Conservation (phyloP, 1,284 basidiomycete genomes). For the Kwoniella shivajii region DNA sequence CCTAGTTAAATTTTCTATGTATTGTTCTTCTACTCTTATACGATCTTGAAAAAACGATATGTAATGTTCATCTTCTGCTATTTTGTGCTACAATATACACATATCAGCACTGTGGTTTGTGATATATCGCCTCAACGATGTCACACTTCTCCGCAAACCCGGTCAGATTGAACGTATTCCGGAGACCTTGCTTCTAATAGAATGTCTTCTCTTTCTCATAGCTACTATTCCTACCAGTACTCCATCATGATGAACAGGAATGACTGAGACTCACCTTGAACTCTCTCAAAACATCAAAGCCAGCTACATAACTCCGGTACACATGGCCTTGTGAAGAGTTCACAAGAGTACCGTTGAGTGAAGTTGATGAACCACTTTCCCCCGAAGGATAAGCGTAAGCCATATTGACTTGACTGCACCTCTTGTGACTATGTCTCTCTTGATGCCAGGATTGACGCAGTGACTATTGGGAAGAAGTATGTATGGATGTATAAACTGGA, state of each 20-base stretch:
- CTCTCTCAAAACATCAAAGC: conserved; percentile 30
- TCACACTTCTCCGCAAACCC: too few species aligned
- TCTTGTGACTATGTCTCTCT: too few species aligned
- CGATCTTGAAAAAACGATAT: conserved; percentile 76
- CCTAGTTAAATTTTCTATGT: conserved; percentile 70
- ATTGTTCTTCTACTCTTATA: conserved; percentile 76
- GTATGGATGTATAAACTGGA: too few species aligned
- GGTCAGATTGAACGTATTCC: not conserved
- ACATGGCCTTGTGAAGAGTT: conserved; percentile 1
- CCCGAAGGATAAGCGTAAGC: conserved; percentile 37
- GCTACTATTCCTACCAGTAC: not conserved
- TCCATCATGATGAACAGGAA: not conserved
- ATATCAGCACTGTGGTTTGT: conserved; percentile 51
- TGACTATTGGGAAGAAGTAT: too few species aligned
- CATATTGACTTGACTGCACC: conserved; percentile 16
- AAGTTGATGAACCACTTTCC: conserved; percentile 9
- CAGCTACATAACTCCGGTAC: conserved; percentile 24
- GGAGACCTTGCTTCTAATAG: not conserved
- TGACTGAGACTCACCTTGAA: conserved; percentile 23
- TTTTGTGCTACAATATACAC: conserved; percentile 53
- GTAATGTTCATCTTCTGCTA: conserved; percentile 66
- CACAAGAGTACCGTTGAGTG: not conserved
- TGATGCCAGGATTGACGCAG: too few species aligned
- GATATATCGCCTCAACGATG: conserved; percentile 60
- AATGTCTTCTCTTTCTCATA: not conserved